Evolutionary conservation across 768 basidiomycete genomes (phyloP).

Genomic region (Lentinula raphanica): DNA sequence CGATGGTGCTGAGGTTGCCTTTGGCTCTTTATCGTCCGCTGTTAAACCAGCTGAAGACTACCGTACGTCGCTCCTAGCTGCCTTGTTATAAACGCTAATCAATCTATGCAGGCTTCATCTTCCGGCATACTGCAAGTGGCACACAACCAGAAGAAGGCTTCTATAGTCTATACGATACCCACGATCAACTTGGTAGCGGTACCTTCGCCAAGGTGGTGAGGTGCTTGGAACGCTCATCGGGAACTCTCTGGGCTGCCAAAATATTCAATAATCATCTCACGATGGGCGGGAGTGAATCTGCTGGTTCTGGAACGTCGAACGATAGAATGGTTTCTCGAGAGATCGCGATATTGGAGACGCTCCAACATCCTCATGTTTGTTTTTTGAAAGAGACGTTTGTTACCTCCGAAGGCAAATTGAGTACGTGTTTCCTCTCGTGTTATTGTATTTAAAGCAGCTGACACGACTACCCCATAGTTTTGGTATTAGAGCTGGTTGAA

Average conservation of each 20-base stretch:
- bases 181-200: slow-evolving; percentile 77
- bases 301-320: slow-evolving; percentile 16
- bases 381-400: slow-evolving; percentile 72
- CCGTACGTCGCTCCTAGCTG: slow-evolving; percentile 40
- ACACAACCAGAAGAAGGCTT: slow-evolving; percentile 43
- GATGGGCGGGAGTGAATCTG: slow-evolving; percentile 24
- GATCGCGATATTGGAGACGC: slow-evolving; percentile 69
- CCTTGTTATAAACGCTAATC: not conserved
- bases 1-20: slow-evolving; percentile 83
- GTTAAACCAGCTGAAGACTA: slow-evolving; percentile 58
- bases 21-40: slow-evolving; percentile 58
- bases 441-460: not conserved
- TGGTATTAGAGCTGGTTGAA: slow-evolving; percentile 79
- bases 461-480: slow-evolving; percentile 38
- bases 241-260: slow-evolving; percentile 82
- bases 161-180: slow-evolving; percentile 62
- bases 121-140: slow-evolving; percentile 54
- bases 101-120: slow-evolving; percentile 57
- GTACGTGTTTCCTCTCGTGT: slow-evolving; percentile 29
- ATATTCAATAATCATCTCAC: slow-evolving; percentile 61
- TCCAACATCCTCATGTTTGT: slow-evolving; percentile 82
- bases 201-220: slow-evolving; percentile 89
- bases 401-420: slow-evolving; percentile 54
- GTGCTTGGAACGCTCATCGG: slow-evolving; percentile 66
- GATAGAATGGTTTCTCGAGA: slow-evolving; percentile 53